Evolutionary conservation across 305 asterid genomes (phyloP), one percentile per base, ranked within the genome.

Genomic region (Salvia sclarea): DNA sequence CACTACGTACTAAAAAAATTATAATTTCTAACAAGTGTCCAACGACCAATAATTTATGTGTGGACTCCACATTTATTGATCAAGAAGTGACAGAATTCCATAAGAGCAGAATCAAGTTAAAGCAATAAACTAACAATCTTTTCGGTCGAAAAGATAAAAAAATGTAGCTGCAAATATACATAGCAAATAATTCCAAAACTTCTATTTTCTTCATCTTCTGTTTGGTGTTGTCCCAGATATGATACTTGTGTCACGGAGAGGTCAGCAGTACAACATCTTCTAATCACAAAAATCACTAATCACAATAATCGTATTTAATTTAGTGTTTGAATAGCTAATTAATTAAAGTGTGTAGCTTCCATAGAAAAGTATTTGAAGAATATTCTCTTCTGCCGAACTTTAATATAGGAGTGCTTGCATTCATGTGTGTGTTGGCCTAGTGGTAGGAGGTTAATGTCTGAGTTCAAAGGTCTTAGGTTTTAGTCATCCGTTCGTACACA

Each of bases 31-130:
- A 43, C 66, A 70, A 62, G 35, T 70, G 16, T 64, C 68, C 76
- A 69, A 40, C 69, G 49, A 75, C 63, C 69, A 41, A 70, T 70
- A 57, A 70, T 57, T 70, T 64, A 30, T 55, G 57, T 68, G 55
- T 38, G 63, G 79, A 7, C 71, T 31, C 49, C 70, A 60, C 62
- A 43, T 49, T 67, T 31, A 45, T 58, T 60, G 5, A 41, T 24
- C 66, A 40, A 61, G 6, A 60, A 38, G 21, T 6, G 18, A 59
- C 20, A 37, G 18, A 11, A 10, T 20, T 10, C 13, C 53, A 10
- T n/a, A 24, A 54, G 11, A 5, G 6, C 38, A 21, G 12, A 58
- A 25, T 21, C 22, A 24, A 43, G 17, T 53, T 17, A 12, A 33
- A 65, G 3, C 7, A 31, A 18, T 9, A 18, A 37, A 0, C 35